Conservation (phyloP, 202 grass and related monocot species). For the Cymbopogon flexuosus region DNA sequence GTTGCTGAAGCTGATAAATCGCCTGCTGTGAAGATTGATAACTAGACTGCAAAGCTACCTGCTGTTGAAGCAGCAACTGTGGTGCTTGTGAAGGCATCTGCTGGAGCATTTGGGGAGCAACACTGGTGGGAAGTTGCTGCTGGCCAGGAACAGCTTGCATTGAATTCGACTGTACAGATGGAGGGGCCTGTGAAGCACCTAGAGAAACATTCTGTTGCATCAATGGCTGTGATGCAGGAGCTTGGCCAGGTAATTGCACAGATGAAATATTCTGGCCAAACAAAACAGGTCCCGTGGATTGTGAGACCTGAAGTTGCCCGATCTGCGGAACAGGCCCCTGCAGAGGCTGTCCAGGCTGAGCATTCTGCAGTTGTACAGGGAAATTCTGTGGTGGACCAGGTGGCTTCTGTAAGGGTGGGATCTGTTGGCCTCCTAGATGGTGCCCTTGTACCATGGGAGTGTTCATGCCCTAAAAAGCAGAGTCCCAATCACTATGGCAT, state of each 20-base stretch:
- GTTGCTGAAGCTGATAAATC: slow-evolving; percentile 91
- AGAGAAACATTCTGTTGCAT: slow-evolving; percentile 64
- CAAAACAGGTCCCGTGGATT: slow-evolving; percentile 55
- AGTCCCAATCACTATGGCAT: slow-evolving; percentile 6
- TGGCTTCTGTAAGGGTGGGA: slow-evolving; percentile 60
- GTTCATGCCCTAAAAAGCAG: slow-evolving; percentile 61
- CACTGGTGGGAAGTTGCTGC: slow-evolving; percentile 52
- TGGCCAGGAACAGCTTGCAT: slow-evolving; percentile 53
- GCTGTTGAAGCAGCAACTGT: slow-evolving; percentile 89
- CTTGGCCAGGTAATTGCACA: slow-evolving; percentile 62
- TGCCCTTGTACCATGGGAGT: slow-evolving; percentile 51
- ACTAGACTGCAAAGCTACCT: slow-evolving; percentile 88
- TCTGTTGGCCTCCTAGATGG: slow-evolving; percentile 60
- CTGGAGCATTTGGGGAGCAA: slow-evolving; percentile 61
- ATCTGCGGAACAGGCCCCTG: slow-evolving; percentile 44
- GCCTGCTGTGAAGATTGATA: slow-evolving; percentile 97
- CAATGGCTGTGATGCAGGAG: slow-evolving; percentile 50
- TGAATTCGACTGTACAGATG: slow-evolving; percentile 53
- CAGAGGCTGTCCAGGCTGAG: slow-evolving; percentile 47
- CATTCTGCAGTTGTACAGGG: slow-evolving; percentile 50
- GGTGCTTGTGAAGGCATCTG: slow-evolving; percentile 76
- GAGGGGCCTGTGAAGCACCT: slow-evolving; percentile 51
- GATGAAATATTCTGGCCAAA: slow-evolving; percentile 57
- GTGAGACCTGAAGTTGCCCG: slow-evolving; percentile 55
- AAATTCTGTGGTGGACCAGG: slow-evolving; percentile 52